Base-by-base conservation (phyloP, 306 rosid species). In the Cercis canadensis region DNA sequence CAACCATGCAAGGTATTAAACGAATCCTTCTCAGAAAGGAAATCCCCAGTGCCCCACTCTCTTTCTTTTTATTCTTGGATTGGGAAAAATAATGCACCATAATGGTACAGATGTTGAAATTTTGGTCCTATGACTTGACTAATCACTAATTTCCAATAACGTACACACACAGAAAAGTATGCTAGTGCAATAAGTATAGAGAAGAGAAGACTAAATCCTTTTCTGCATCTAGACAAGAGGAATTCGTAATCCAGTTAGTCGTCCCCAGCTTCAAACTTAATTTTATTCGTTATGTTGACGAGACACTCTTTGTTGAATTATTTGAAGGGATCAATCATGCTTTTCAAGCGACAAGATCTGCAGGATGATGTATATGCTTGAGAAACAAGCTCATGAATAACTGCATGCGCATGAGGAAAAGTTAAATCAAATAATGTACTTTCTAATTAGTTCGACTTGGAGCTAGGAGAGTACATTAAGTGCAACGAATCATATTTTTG, bases 261-360 rank as follows among this genome's bases (percentile, higher is more conserved):
- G 31, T 65, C 62, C 34, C 40, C 72, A 10, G 13, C 15, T 46
- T 58, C 17, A 68, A 31, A 46, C 62, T 59, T 61, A 21, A 40
- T 41, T 62, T 77, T 60, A 67, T 19, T 46, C 9, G 39, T 43
- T 24, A 24, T 62, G 49, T 63, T 55, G 77, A 70, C 60, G 77
- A 65, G 76, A 74, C 81, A 69, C 74, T 56, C 50, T n/a, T 13
- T 6, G 78, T 69, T 82, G 86, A 77, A 82, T 77, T 77, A 18
- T 59, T 65, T n/a, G 62, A 65, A 46, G 36, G 41, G 57, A 67
- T 67, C 8, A 39, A 74, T 53, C 51, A 15, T 11, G 18, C 15
- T 58, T 17, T 24, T 77, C 57, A 51, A 73, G 49, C 50, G 78
- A 74, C 83, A 78, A 61, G 21, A 21, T 75, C 73, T 78, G 73